phyloP scores from a whole-genome alignment of 2,329 filamentous ascomycete genomes.

The Sporothrix phasma region DNA sequence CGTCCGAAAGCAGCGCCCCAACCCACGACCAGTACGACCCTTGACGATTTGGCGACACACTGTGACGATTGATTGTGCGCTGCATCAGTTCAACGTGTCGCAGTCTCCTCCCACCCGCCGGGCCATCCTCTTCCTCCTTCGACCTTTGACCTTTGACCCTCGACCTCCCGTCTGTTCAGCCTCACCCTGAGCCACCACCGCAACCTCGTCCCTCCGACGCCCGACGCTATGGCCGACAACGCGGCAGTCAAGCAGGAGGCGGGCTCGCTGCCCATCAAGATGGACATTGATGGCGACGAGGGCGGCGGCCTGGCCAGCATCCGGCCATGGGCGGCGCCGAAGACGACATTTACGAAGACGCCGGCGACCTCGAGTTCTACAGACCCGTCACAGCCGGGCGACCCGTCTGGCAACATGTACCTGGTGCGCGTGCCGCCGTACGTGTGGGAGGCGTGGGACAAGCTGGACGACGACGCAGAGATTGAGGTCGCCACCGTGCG shows the following conservation, averaged over 20 bases:
- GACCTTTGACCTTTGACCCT: neutral
- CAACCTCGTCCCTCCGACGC: neutral
- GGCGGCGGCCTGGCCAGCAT: slow-evolving; percentile 11
- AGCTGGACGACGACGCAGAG: slow-evolving; percentile 69
- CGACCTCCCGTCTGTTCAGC: neutral
- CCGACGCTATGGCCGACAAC: slow-evolving; percentile 13
- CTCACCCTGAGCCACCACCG: too few relatives aligned
- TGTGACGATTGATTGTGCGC: neutral
- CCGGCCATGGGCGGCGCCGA: slow-evolving; percentile 32
- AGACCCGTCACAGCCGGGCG: slow-evolving; percentile 26
- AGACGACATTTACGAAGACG: slow-evolving; percentile 58
- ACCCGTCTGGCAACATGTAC: slow-evolving; percentile 45
- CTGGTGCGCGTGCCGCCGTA: slow-evolving; percentile 69
- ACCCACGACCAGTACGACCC: neutral
- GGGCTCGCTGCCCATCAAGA: slow-evolving; percentile 30
- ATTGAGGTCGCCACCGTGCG: slow-evolving; percentile 70
- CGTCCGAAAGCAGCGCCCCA: neutral
- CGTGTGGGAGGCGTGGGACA: slow-evolving; percentile 69
- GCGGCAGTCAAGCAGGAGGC: slow-evolving; percentile 17
- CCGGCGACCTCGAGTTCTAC: slow-evolving; percentile 52
- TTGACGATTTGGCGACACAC: neutral
- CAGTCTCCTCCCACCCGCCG: neutral
- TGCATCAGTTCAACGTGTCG: neutral
- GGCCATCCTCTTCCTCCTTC: neutral
- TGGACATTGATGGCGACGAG: slow-evolving; percentile 29